Evolutionary conservation across 169 alveolate genomes (phyloP), one percentile per base, ranked within the genome.

Genomic region (Plasmodium gonderi): DNA sequence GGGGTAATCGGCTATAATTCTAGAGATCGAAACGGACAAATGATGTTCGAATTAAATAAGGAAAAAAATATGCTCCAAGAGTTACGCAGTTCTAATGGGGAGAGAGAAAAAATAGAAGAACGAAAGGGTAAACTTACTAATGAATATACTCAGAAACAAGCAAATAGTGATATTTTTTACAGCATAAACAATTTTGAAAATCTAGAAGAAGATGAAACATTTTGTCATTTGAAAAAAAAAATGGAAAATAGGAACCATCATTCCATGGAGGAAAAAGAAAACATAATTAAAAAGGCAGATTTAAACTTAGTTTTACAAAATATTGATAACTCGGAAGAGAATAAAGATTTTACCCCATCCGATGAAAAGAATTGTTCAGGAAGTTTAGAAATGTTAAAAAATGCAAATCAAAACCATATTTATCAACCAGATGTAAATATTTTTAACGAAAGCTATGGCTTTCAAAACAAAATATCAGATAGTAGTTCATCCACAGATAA

Each of bases 391-490:
- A 17, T 12, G n/a, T 14, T 72, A 45, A 14, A 47, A 36, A 83
- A 72, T 36, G 75, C 54, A 31, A 49, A 83, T 38, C 20, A 68
- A 4, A 76, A 3, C 4, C 67, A 90, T 8, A 90, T 90, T 44
- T 42, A 77, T 64, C 14, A 64, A n/a, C 76, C 94, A n/a, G 51
- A 76, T 77, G 54, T 65, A 69, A 78, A 90, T 11, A 90, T 90
- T 49, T 90, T 90, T 67, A 79, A 78, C 44, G 44, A 44, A 23
- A 49, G 49, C 8, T 78, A 77, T 69, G 94, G 94, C 8, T 90
- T 90, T 90, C 76, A 79, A 42, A 42, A 79, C 38, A 65, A 36
- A 64, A 5, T 42, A 65, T 90, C 90, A n/a, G 94, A 90, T 17
- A 26, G 54, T 9, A 44, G 29, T 40, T 77, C 94, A 3, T 76